Base-by-base conservation (phyloP, 2,329 filamentous ascomycete species). In the Aspergillus hortae region DNA sequence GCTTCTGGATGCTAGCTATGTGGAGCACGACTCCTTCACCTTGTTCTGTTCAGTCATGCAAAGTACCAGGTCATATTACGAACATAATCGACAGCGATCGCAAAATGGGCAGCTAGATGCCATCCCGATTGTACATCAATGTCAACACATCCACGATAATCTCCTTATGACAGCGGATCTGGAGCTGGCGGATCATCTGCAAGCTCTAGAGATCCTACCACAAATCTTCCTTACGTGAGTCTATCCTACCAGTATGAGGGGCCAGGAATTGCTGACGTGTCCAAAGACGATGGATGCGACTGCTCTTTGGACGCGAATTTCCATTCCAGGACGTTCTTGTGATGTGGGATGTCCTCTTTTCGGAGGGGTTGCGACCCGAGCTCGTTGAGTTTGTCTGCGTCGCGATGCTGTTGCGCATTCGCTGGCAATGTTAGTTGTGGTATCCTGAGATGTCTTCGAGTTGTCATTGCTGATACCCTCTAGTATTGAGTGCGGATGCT, bases 241-340 rank as follows among this genome's bases (percentile, higher is more conserved):
- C 32, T 12, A 15, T 7, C 32, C 44, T 7, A n/a, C 15, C 15
- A 19, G 43, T 17, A 23, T 14, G 32, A 12, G 9, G 14, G 9
- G 11, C 27, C 12, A 12, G 17, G 12, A 30, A 43, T 45, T 17
- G 10, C 35, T 54, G 57, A 46, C 43, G 55, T 64, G 40, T 61
- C 44, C 12, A 4, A 38, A 54, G 35, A 14, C 90, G 94, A 52
- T 99, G 94, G 94, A 88, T 97, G 52, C 85, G 94, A 25, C 82
- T 99, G 1, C 75, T 99, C 0, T 97, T 97, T 65, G 92, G 92
- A 45, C 83, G 94, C 59, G 94, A 99, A 68, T 97, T 96, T 61
- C 84, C 90, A 0, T 95, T 97, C 55, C 84, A 92, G 49, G 85
- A 95, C 56, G 81, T 92, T 38, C 80, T 99, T 35, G 77, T 83